Base-by-base conservation (phyloP, 1,284 basidiomycete species). In the Kwoniella shivajii region DNA sequence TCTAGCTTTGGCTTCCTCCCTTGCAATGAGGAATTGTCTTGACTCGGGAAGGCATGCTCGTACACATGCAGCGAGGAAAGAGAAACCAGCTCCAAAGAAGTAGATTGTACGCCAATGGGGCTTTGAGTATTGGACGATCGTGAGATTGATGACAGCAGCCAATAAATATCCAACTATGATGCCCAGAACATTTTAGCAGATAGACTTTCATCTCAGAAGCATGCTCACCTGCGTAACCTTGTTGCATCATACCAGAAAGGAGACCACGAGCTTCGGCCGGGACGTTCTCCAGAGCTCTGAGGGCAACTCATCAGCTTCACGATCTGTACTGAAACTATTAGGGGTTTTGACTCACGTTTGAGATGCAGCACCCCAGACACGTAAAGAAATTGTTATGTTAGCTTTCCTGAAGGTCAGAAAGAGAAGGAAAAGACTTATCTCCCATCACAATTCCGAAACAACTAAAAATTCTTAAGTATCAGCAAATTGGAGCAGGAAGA, bases 221-320 rank as follows among this genome's bases (percentile, higher is more conserved):
- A 2, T 33, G 36, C 36, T 44, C 41, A 47, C 47, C 36, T 22
- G 88, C 87, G 63, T 92, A 91, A 2, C 89, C 24, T 73, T 92
- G 85, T 65, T 93, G 91, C 3, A 92, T 74, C 54, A 97, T 80
- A 36, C 95, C 95, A 16, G 86, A 88, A 16, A 86, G 88, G 3
- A 97, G 79, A 36, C 95, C 95, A 73, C 95, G 88, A 2, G 86
- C 83, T 60, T 89, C 88, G 27, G 89, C 85, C 0, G 94, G 93
- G 24, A 97, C 83, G 74, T 91, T 93, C 75, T 97, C 95, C 13
- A 98, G 84, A 0, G 89, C 88, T 18, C 55, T 56, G 26, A 30
- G n/a, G n/a, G 13, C 11, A 33, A 18, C 9, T 6, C 14, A 30
- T 27, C n/a, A 33, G 36, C 14, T 26, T 52, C 20, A 14, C 16